Base-by-base conservation (phyloP, 257 asterid species). In the Prunella vulgaris region DNA sequence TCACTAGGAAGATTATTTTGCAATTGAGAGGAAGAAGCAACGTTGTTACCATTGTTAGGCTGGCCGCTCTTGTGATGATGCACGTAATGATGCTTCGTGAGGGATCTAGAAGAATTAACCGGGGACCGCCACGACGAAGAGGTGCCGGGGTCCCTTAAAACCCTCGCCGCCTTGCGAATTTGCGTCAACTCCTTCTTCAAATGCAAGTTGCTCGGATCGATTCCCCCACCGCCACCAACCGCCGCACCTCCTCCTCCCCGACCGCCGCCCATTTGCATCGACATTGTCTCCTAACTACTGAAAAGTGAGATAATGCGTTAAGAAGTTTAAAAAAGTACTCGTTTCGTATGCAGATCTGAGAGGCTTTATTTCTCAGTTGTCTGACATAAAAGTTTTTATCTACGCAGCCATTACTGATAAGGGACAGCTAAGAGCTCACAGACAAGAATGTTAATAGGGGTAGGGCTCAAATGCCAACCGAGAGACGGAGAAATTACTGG, bases 131-230 rank as follows among this genome's bases (percentile, higher is more conserved):
- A 87, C 21, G 96, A 80, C 8, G 96, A 86, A 32, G 92, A 86
- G 64, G 99, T 94, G 10, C 97, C 97, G 22, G 99, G 99, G 79
- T 94, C 99, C 70, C 90, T 83, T 4, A 94, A 80, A 60, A 74
- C 93, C 22, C 89, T 80, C 35, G 98, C 90, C 10, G 97, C 97
- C 85, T 94, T 94, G 24, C 93, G 86, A 71, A 94, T 89, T 78
- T 89, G 96, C 5, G 97, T 92, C 56, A 92, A 60, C 77, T 94
- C 98, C 71, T 90, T 94, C 88, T 90, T 94, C 88, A 94, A 85
- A 84, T 94, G 98, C 79, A 94, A 82, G 81, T 86, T 86, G 79
- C 98, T 85, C 13, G 95, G 95, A 78, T 89, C 97, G 84, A 84
- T 69, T 12, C 42, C 65, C 5, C 84, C 81, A 10, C 72, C 75